Percentiles rank a stretch among this genome's conserved stretches.
phyloP scores from a whole-genome alignment of 208 protist genomes.

The Acanthamoeba royreba region DNA sequence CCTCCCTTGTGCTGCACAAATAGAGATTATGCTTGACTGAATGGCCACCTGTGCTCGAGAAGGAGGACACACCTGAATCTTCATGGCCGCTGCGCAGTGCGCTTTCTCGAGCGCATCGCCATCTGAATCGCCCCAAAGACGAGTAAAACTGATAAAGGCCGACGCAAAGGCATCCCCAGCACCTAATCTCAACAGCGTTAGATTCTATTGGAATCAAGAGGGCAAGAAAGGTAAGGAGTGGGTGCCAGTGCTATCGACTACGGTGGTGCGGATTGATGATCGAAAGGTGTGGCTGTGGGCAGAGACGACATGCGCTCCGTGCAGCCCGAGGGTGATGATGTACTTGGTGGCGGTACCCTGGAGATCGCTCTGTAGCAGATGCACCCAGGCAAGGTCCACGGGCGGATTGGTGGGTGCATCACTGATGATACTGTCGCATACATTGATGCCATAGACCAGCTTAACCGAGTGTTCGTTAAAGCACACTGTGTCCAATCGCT shows the following conservation, averaged over 20 bases:
- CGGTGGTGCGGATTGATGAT: neutral
- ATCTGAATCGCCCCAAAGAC: neutral
- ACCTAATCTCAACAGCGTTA: neutral
- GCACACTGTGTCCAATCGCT: neutral
- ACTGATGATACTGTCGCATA: neutral
- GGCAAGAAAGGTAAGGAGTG: neutral
- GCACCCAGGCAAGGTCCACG: neutral
- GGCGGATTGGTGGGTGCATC: neutral
- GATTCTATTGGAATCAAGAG: neutral
- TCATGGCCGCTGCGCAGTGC: neutral
- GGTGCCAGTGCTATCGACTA: neutral
- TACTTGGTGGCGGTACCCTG: neutral
- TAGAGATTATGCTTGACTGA: neutral
- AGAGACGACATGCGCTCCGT: neutral
- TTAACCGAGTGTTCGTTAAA: neutral
- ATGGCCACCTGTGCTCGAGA: neutral
- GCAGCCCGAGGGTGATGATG: neutral
- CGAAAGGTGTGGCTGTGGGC: neutral
- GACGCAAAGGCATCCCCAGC: neutral
- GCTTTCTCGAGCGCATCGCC: neutral
- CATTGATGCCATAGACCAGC: neutral
- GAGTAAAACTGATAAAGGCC: neutral
- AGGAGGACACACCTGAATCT: neutral
- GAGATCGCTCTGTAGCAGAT: neutral
- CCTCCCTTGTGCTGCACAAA: neutral